Base-by-base conservation (phyloP, 2,329 filamentous ascomycete species). In the Alternaria arbusti region DNA sequence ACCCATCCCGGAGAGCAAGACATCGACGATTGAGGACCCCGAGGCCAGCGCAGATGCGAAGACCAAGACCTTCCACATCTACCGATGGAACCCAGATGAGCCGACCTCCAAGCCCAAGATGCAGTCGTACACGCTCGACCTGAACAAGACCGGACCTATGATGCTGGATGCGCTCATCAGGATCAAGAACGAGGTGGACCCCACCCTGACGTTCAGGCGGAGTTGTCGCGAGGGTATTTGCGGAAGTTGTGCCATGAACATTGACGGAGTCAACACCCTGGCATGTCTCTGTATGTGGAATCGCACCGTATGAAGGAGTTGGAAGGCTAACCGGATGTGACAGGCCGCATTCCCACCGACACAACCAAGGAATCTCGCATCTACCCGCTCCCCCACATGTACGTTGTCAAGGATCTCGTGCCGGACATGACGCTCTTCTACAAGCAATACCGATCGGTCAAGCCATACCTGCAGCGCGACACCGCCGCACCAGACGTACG, bases 371-470 rank as follows among this genome's bases (percentile, higher is more conserved):
- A 97, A 75, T 89, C 92, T 78, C 95, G 97, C 86, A 94, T 99
- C 83, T 99, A 99, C 86, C 96, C 96, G 65, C 88, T 99, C 72
- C 96, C 96, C 75, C 96, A 99, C 85, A 97, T 94, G 82, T 99
- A 97, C 84, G 93, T 99, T 74, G 94, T 99, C 84, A 99, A 98
- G 89, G 96, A 99, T 81, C 89, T 99, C 67, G 96, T 99, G 32
- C 95, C 96, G 63, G 96, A 99, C 81, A 86, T 99, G 85, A 99
- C 96, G 67, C 92, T 96, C 79, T 98, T 99, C 86, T 99, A 99
- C 89, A 98, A 98, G 88, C 96, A 99, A 87, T 99, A 99, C 89
- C 97, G 97, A 85, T 97, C 94, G 15, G 97, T 99, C 85, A 97
- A 98, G 90, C 96, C 96, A 46, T 99, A 97, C 82, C 90, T 99